A percentile compares a stretch with the other conserved stretches of the same genome.
Conservation (phyloP, 768 basidiomycete genomes). For the Mycena filopes region DNA sequence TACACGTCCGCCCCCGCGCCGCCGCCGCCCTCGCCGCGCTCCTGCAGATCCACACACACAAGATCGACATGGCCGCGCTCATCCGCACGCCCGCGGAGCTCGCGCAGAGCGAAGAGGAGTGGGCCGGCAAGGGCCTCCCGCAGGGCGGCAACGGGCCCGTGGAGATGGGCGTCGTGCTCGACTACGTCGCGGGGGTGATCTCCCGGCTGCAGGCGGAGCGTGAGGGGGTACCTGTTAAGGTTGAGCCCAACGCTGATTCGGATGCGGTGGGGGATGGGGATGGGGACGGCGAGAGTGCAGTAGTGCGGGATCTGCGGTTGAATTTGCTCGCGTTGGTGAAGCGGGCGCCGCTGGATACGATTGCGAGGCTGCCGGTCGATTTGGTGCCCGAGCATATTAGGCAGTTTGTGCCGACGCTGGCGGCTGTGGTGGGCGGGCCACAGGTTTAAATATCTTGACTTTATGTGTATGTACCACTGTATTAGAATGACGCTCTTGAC, state of each 20-base stretch:
- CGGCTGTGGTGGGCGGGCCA: not conserved
- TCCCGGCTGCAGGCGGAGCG: slow-evolving; percentile 28
- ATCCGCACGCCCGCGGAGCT: slow-evolving; percentile 60
- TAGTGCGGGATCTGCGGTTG: slow-evolving; percentile 68
- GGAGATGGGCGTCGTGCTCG: slow-evolving; percentile 66
- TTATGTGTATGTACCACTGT: no score
- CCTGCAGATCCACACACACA: slow-evolving; percentile 54
- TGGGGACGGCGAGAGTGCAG: slow-evolving; percentile 30
- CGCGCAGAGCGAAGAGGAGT: slow-evolving; percentile 61
- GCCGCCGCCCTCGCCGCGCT: slow-evolving; percentile 52
- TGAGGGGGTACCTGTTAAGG: slow-evolving; percentile 20
- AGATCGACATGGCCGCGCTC: slow-evolving; percentile 65
- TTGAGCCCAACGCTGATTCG: not conserved
- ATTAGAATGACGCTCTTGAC: no score
- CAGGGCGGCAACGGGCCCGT: slow-evolving; percentile 43
- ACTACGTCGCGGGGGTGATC: slow-evolving; percentile 66
- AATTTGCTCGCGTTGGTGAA: slow-evolving; percentile 84
- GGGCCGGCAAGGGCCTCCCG: slow-evolving; percentile 52
- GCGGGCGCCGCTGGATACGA: slow-evolving; percentile 78
- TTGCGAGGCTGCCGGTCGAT: slow-evolving; percentile 70
- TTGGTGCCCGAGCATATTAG: slow-evolving; percentile 75
- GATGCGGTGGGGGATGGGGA: slow-evolving; percentile 32
- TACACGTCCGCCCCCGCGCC: slow-evolving; percentile 55
- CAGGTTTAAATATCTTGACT: no score
- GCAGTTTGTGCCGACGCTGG: slow-evolving; percentile 65